Conservation (phyloP, 2,329 filamentous ascomycete species). For the Colletotrichum viniferum region DNA sequence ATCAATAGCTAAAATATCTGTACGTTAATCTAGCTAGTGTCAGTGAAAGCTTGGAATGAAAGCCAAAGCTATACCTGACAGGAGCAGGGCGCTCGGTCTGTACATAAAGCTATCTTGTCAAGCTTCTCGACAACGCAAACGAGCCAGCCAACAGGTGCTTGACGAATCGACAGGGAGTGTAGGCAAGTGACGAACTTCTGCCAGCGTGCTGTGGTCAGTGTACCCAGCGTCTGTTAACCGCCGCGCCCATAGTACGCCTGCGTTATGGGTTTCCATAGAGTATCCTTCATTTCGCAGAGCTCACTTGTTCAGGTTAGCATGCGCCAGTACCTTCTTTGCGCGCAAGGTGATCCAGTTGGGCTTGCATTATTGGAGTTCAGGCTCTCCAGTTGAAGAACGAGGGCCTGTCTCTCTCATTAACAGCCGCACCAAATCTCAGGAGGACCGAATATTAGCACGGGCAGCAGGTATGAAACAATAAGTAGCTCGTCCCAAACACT, state of each 20-base stretch:
- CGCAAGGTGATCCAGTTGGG: neutral
- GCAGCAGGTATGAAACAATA: no score
- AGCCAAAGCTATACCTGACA: accelerated
- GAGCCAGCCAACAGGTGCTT: neutral
- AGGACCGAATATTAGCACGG: no score
- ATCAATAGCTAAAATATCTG: accelerated
- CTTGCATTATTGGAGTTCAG: neutral
- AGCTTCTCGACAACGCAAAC: neutral
- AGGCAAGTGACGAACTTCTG: neutral
- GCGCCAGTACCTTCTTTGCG: neutral
- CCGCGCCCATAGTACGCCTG: neutral
- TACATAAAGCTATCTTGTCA: neutral
- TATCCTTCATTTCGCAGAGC: neutral
- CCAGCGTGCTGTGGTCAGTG: neutral
- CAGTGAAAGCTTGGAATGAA: neutral
- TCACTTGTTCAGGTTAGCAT: accelerated
- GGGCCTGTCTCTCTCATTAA: neutral
- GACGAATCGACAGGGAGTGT: no score
- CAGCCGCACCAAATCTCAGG: no score
- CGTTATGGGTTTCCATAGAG: neutral
- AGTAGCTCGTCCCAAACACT: no score
- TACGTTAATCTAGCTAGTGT: neutral
- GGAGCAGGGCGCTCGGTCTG: neutral
- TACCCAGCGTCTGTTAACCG: neutral
- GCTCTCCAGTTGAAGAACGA: neutral